phyloP scores from a whole-genome alignment of 345 rosid genomes.

The Gossypium stocksii region DNA sequence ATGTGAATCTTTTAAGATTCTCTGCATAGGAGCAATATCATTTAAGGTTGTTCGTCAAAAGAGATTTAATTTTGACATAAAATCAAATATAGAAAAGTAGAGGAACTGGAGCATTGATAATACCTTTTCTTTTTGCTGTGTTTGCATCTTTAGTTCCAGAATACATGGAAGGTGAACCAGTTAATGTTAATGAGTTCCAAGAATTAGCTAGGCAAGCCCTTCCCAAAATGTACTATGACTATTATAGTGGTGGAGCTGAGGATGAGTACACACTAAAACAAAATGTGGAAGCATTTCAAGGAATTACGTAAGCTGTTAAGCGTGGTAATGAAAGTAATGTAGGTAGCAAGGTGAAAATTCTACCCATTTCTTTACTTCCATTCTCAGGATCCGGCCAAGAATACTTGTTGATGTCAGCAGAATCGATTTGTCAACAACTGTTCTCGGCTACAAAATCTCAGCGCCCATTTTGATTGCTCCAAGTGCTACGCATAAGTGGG shows the following conservation, averaged over 20 bases:
- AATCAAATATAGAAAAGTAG: neutral
- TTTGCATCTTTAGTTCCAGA: constrained; percentile 15
- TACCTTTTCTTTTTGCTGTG: constrained; percentile 4
- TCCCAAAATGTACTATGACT: constrained; percentile 78
- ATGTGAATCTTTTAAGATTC: neutral
- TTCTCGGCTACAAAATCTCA: constrained; percentile 58
- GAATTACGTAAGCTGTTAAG: constrained; percentile 45
- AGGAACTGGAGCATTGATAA: neutral
- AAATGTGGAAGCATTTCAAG: constrained; percentile 59
- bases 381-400: constrained; percentile 68
- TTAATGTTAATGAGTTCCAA: constrained; percentile 70
- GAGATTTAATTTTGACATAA: neutral
- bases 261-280: constrained; percentile 66
- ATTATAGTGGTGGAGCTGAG: constrained; percentile 68
- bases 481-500: constrained; percentile 55
- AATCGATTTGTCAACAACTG: constrained; percentile 43
- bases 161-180: constrained; percentile 54
- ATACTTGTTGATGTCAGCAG: constrained; percentile 68
- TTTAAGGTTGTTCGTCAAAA: neutral
- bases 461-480: constrained; percentile 79
- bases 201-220: constrained; percentile 65
- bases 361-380: neutral
- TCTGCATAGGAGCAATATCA: neutral
- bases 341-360: neutral
- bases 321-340: neutral